phyloP scores from a whole-genome alignment of 768 basidiomycete species.

The Lactarius tabidus region DNA sequence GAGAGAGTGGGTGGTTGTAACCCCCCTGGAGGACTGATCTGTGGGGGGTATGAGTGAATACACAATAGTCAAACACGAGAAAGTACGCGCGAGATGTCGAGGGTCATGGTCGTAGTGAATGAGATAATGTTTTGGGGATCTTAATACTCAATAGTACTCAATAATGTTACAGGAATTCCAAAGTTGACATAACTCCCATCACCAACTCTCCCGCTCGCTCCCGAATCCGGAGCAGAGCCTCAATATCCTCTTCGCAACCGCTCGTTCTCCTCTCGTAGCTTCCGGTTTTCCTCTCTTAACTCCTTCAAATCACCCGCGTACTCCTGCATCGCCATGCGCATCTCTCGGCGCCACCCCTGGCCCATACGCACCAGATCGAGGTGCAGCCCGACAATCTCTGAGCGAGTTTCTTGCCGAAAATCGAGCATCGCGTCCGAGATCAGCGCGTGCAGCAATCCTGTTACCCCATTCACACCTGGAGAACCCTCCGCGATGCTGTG shows the following conservation, averaged over 20 bases:
- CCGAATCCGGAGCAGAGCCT: background rate
- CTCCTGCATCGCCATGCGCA: slow-evolving; percentile 58
- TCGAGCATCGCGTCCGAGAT: slow-evolving; percentile 72
- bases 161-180: too few species aligned
- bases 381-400: slow-evolving; percentile 73
- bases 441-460: slow-evolving; percentile 60
- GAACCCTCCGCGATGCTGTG: slow-evolving; percentile 39
- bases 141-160: too few species aligned
- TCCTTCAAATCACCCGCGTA: slow-evolving; percentile 52
- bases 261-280: slow-evolving; percentile 64
- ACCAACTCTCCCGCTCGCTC: background rate
- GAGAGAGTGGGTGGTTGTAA: slow-evolving; percentile 86
- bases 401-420: slow-evolving; percentile 61
- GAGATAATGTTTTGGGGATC: background rate
- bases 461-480: slow-evolving; percentile 40
- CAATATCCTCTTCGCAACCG: slow-evolving; percentile 41
- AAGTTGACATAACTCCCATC: background rate
- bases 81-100: slow-evolving; percentile 24
- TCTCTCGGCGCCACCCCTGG: slow-evolving; percentile 60
- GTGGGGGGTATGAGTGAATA: background rate
- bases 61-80: background rate
- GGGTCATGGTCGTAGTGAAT: slow-evolving; percentile 5
- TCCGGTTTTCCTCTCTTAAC: slow-evolving; percentile 44
- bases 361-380: slow-evolving; percentile 71
- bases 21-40: slow-evolving; percentile 88